phyloP scores from a whole-genome alignment of 2,329 filamentous ascomycete genomes.

The Emmonsiellopsis sp. region DNA sequence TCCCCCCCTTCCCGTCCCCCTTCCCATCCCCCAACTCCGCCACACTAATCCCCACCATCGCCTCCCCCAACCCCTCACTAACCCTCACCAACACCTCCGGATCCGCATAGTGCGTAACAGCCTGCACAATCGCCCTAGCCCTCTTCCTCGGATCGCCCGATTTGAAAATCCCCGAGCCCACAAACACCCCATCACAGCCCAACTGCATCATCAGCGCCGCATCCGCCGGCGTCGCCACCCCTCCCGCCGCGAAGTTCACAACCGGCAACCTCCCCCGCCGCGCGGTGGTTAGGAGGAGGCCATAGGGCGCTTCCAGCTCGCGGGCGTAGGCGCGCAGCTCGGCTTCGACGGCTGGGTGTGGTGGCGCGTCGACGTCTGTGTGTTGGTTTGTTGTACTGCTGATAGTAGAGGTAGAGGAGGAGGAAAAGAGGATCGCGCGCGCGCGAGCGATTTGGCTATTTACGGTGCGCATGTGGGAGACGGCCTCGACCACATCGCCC shows the following conservation, averaged over 20 bases:
- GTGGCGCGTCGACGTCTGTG: too few relatives aligned
- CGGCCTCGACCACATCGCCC: conserved; percentile 92
- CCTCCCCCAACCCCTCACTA: conserved; percentile 83
- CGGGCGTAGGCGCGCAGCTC: conserved; percentile 72
- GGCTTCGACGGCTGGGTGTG: conserved; percentile 42
- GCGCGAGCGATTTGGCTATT: conserved; percentile 72
- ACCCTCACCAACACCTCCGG: conserved; percentile 77
- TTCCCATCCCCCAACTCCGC: conserved; percentile 58
- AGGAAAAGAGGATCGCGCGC: conserved; percentile 38
- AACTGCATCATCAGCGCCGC: conserved; percentile 99
- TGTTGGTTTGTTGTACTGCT: too few relatives aligned
- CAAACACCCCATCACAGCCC: conserved; percentile 95
- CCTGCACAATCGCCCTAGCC: conserved; percentile 88
- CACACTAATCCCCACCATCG: conserved; percentile 94
- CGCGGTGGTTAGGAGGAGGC: conserved; percentile 75
- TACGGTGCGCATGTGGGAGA: conserved; percentile 89
- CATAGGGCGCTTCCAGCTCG: conserved; percentile 68
- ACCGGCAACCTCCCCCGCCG: conserved; percentile 82
- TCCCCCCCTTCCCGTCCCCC: conserved; percentile 56
- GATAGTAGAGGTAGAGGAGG: conserved; percentile 4
- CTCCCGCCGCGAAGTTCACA: conserved; percentile 97
- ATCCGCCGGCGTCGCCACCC: conserved; percentile 96
- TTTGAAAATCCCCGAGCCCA: conserved; percentile 97
- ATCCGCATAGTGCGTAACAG: conserved; percentile 83
- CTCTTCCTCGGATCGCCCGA: conserved; percentile 80